Evolutionary conservation across 2,329 filamentous ascomycete genomes (phyloP).

Genomic region (Aspergillus spinulosporus): DNA sequence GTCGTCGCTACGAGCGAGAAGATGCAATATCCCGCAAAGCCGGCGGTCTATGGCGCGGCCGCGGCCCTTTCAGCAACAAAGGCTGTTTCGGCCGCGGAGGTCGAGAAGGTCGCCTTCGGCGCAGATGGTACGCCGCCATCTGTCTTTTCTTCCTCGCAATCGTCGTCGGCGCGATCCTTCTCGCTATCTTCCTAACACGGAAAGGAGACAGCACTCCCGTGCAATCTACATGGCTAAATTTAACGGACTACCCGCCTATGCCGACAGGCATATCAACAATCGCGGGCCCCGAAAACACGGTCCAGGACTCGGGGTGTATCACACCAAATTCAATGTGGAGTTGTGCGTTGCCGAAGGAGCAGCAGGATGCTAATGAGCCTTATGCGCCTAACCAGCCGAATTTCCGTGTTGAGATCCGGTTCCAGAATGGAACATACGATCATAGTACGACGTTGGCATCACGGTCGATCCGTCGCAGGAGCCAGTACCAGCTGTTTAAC

Average conservation of each 20-base stretch:
- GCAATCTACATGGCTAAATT: slow-evolving; percentile 71
- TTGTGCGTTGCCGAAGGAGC: slow-evolving; percentile 77
- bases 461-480: slow-evolving; percentile 28
- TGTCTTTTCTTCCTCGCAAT: slow-evolving; percentile 54
- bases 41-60: slow-evolving; percentile 65
- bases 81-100: slow-evolving; percentile 66
- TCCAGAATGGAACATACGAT: slow-evolving; percentile 55
- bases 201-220: slow-evolving; percentile 45
- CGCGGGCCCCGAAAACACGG: slow-evolving; percentile 67
- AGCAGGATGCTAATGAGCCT: slow-evolving; percentile 64
- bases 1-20: slow-evolving; percentile 65
- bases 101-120: slow-evolving; percentile 63
- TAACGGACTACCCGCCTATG: slow-evolving; percentile 83
- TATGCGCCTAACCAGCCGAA: slow-evolving; percentile 70
- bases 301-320: slow-evolving; percentile 68
- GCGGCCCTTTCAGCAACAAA: slow-evolving; percentile 62
- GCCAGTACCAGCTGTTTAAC: slow-evolving; percentile 40
- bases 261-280: slow-evolving; percentile 81
- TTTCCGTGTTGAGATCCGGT: slow-evolving; percentile 73
- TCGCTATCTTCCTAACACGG: slow-evolving; percentile 58
- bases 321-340: slow-evolving; percentile 77
- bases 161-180: slow-evolving; percentile 58
- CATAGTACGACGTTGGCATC: slow-evolving; percentile 57
- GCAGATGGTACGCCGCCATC: slow-evolving; percentile 60
- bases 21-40: slow-evolving; percentile 59